Base-by-base conservation (phyloP, 257 asterid genomes). In the Ballota nigra region DNA sequence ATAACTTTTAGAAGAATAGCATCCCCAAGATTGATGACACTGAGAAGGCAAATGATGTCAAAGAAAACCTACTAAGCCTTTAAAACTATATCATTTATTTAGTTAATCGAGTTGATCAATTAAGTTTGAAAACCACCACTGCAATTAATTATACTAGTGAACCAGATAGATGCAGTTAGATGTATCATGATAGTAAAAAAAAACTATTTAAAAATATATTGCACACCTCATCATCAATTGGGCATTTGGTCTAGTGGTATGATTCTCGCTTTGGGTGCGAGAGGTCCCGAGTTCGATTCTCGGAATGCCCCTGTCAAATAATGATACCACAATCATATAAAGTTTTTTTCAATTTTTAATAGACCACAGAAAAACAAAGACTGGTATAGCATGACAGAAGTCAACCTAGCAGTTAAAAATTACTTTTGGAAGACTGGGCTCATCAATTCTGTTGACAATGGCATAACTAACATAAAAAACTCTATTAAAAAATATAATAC, bases 221-320 rank as follows among this genome's bases (percentile, higher is more conserved):
- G 2, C 59, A 7, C 13, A 19, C 7, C 1, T 2, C 58, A 52
- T 16, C 56, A 47, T 20, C 58, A 33, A 33, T 33, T 15, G 96
- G 93, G 93, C 92, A 88, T 87, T 86, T 86, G 95, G 96, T 87
- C 96, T 92, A 85, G 97, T 89, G 92, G 89, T 86, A 89, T 88
- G 92, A 88, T 92, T 90, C 96, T 86, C 90, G 86, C 91, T 89
- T 89, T 76, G 89, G 95, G 96, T 83, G 97, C 89, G 90, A 87
- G 95, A 86, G 92, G 97, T 86, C 89, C 26, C 28, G 58, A 52
- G 58, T 52, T 52, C 28, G 26, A 52, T 52, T 52, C 58, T 52
- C 58, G 83, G 84, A 92, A 87, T 88, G 97, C 91, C 95, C 98
- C 95, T 10, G 0, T 4, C 3, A 6, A 10, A 26, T 28, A 4